phyloP scores from a whole-genome alignment of 2,329 filamentous ascomycete genomes.

The Madurella mycetomatis region DNA sequence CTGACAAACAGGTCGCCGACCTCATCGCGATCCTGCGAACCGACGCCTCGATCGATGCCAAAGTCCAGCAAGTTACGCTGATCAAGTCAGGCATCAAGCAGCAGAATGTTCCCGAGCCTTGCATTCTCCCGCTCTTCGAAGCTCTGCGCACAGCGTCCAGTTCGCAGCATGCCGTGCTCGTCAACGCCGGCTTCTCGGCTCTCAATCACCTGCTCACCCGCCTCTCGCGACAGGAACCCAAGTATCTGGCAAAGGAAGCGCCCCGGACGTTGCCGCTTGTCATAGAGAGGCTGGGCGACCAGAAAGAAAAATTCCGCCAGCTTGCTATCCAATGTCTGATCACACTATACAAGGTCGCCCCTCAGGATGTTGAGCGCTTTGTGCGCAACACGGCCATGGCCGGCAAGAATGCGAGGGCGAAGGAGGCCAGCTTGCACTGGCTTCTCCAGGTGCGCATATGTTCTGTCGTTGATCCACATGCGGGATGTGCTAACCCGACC shows the following conservation, averaged over 20 bases:
- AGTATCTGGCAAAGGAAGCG: slow-evolving; percentile 65
- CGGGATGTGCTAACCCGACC: slow-evolving; percentile 22
- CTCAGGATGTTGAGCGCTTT: slow-evolving; percentile 71
- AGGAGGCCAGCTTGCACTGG: slow-evolving; percentile 83
- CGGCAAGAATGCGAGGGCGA: slow-evolving; percentile 77
- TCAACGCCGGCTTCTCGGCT: slow-evolving; percentile 80
- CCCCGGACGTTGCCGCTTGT: slow-evolving; percentile 68
- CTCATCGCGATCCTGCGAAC: slow-evolving; percentile 40
- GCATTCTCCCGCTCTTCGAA: slow-evolving; percentile 73
- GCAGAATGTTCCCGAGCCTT: slow-evolving; percentile 75
- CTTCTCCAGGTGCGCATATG: slow-evolving; percentile 60
- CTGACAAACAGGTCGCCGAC: slow-evolving; percentile 38
- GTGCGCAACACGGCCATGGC: slow-evolving; percentile 74
- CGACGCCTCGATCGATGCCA: slow-evolving; percentile 57
- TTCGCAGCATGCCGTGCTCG: slow-evolving; percentile 71
- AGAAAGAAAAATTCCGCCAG: slow-evolving; percentile 76
- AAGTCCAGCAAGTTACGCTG: slow-evolving; percentile 61
- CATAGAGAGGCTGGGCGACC: slow-evolving; percentile 80
- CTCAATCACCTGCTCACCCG: slow-evolving; percentile 84
- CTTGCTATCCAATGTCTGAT: slow-evolving; percentile 70
- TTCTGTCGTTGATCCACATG: neutral
- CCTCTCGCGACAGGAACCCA: slow-evolving; percentile 77
- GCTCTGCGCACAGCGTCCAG: slow-evolving; percentile 70
- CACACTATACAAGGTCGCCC: slow-evolving; percentile 69
- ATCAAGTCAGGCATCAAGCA: slow-evolving; percentile 91